phyloP scores from a whole-genome alignment of 805 yeast genomes.

The Myxozyma sirexii region DNA sequence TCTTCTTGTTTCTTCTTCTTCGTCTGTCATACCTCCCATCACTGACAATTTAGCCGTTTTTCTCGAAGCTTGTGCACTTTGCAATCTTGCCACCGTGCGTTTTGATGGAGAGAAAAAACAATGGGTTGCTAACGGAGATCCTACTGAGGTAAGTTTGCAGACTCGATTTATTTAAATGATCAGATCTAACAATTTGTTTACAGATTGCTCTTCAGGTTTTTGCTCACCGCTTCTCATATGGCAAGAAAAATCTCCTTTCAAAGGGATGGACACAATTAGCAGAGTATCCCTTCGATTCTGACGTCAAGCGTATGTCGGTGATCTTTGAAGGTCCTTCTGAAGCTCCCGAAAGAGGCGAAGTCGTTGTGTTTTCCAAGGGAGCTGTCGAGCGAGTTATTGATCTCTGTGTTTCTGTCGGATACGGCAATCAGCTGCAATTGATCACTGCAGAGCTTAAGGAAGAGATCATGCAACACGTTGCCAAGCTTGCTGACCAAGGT shows the following conservation, averaged over 20 bases:
- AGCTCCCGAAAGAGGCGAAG: conserved; percentile 15
- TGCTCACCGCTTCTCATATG: conserved; percentile 58
- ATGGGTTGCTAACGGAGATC: conserved; percentile 87
- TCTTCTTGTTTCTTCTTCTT: neutral
- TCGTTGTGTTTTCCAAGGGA: conserved; percentile 61
- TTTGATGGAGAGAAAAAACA: conserved; percentile 50
- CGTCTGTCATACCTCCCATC: conserved; percentile 3
- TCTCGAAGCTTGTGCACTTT: conserved; percentile 62
- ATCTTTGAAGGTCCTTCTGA: conserved; percentile 47
- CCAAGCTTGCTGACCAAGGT: conserved; percentile 63
- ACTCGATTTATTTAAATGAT: no score
- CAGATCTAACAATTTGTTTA: neutral
- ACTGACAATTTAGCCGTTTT: conserved; percentile 45
- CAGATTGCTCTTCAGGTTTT: conserved; percentile 79
- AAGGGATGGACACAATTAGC: conserved; percentile 52
- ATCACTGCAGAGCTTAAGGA: conserved; percentile 46
- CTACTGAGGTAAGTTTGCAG: conserved; percentile 59
- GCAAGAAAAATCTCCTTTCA: conserved; percentile 47
- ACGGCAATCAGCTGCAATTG: conserved; percentile 12
- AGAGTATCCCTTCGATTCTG: conserved; percentile 76
- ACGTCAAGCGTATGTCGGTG: conserved; percentile 72
- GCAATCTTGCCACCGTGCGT: conserved; percentile 68
- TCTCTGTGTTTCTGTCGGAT: conserved; percentile 50
- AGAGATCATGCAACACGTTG: conserved; percentile 58
- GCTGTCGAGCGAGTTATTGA: conserved; percentile 71